Evolutionary conservation across 176 grass and related monocot species (phyloP).

Genomic region (Oropetium thomaeum): DNA sequence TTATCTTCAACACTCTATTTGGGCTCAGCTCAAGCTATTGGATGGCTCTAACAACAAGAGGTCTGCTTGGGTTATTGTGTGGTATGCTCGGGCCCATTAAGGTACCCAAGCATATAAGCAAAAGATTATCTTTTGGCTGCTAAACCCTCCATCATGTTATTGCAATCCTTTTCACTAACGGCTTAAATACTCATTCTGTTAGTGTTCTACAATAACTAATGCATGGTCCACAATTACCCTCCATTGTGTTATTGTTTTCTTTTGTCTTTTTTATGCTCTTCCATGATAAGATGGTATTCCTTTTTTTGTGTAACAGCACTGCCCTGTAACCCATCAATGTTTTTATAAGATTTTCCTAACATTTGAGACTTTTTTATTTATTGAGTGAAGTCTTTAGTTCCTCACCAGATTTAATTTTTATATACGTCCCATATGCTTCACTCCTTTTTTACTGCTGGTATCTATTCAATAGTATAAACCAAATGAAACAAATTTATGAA

Average conservation of each 20-base stretch:
- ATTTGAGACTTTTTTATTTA: not conserved
- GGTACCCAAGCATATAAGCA: slow-evolving; percentile 21
- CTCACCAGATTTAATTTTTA: not conserved
- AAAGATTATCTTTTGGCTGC: not conserved
- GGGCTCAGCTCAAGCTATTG: slow-evolving; percentile 67
- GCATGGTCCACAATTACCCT: too few relatives aligned
- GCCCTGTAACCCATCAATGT: not conserved
- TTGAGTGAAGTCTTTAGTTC: not conserved
- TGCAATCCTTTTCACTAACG: not conserved
- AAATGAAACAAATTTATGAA: not conserved
- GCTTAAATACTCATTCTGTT: not conserved
- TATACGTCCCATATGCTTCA: not conserved
- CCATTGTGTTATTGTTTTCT: not conserved
- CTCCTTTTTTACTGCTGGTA: not conserved
- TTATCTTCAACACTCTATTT: slow-evolving; percentile 65
- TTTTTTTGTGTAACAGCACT: not conserved
- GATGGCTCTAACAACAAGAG: slow-evolving; percentile 60
- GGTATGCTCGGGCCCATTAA: slow-evolving; percentile 59
- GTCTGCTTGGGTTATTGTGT: slow-evolving; percentile 50
- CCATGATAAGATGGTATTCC: not conserved
- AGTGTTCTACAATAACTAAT: not conserved
- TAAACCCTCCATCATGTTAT: not conserved
- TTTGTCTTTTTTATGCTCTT: not conserved
- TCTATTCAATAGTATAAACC: not conserved
- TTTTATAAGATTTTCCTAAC: not conserved